phyloP scores from a whole-genome alignment of 805 yeast genomes.

The Pichia nanzhaoensis region DNA sequence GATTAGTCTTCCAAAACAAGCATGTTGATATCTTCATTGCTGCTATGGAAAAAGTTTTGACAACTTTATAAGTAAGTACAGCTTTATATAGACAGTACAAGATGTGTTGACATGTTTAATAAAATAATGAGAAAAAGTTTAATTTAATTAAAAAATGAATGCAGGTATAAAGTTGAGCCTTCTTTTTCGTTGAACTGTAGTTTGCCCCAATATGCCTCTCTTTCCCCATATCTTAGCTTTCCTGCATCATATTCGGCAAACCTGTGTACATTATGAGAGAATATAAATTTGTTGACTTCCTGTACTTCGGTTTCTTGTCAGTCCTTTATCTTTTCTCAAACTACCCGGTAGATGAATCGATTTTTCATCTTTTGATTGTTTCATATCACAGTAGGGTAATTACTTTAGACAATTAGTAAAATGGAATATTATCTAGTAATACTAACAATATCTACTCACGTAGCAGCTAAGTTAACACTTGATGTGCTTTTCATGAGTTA shows the following conservation, averaged over 20 bases:
- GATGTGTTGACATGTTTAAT: too few species aligned
- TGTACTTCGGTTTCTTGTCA: constrained; percentile 21
- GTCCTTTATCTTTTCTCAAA: constrained; percentile 23
- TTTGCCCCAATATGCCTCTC: too few species aligned
- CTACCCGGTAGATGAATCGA: constrained; percentile 17
- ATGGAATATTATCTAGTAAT: neutral
- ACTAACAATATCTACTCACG: neutral
- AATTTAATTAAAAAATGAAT: too few species aligned
- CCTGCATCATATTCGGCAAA: neutral
- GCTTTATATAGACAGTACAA: too few species aligned
- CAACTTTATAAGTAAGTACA: constrained; percentile 18
- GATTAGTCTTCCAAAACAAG: constrained; percentile 68
- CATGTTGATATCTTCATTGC: constrained; percentile 65
- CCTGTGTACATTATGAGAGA: constrained; percentile 23
- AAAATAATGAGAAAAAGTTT: neutral
- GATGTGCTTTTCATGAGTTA: constrained; percentile 25
- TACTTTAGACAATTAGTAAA: neutral
- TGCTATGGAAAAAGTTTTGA: constrained; percentile 33
- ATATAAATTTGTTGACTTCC: constrained; percentile 24
- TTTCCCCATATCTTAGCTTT: too few species aligned
- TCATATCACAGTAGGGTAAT: constrained; percentile 2
- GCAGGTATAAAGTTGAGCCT: too few species aligned
- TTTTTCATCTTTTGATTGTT: constrained; percentile 8
- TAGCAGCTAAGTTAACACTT: constrained; percentile 20
- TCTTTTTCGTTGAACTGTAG: too few species aligned